Evolutionary conservation across 345 rosid genomes (phyloP).

Genomic region (Populus davidiana): DNA sequence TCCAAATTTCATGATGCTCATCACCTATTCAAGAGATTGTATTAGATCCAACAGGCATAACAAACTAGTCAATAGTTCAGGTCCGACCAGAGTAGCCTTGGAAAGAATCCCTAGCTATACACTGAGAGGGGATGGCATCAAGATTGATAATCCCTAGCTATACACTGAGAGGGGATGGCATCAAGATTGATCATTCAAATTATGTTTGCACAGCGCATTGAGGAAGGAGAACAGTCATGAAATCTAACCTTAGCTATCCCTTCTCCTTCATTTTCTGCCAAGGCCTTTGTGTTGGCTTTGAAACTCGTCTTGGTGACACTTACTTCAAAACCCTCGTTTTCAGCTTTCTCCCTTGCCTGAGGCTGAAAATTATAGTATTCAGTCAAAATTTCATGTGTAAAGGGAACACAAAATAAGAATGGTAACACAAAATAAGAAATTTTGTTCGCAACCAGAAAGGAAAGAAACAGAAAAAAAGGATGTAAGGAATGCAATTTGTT

Average conservation of each 20-base stretch:
- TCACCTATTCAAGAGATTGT: background rate
- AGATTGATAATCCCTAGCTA: background rate
- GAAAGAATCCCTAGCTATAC: background rate
- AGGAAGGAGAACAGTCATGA: conserved; percentile 2
- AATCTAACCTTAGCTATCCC: conserved; percentile 86
- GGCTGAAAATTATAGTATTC: conserved; percentile 49
- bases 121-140: background rate
- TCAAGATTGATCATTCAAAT: conserved; percentile 1
- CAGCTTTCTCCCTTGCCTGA: conserved; percentile 95
- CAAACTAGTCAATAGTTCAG: background rate
- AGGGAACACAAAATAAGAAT: background rate
- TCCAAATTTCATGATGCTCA: background rate
- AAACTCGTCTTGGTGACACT: conserved; percentile 89
- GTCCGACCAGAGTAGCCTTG: background rate
- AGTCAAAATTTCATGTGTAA: conserved; percentile 8
- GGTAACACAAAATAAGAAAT: background rate
- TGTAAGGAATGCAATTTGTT: background rate
- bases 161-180: background rate
- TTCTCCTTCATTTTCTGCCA: conserved; percentile 98
- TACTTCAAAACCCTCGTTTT: conserved; percentile 85
- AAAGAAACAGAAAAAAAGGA: background rate
- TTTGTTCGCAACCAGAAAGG: background rate
- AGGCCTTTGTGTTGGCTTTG: conserved; percentile 97
- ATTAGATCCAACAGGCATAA: background rate
- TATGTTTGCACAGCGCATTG: background rate